These are phyloP conservation scores for Lathyrus sativus DNA, from an alignment of 306 rosid species.

Conservation along the genomic window DNA sequence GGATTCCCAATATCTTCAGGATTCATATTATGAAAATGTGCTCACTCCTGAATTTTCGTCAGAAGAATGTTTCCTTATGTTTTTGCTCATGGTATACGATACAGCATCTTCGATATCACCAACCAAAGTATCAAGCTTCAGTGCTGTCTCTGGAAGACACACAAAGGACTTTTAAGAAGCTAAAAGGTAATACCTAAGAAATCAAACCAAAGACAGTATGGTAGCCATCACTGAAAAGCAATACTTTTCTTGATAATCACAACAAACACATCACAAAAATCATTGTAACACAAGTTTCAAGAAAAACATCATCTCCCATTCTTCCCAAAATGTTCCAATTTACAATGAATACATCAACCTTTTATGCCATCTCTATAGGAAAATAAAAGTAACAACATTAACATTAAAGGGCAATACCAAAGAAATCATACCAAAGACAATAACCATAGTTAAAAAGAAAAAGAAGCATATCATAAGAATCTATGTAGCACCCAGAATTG, in stretches of 20 bases:
- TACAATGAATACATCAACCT: neutral
- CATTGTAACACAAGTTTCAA: neutral
- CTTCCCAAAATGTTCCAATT: conserved; percentile 17
- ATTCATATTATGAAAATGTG: conserved; percentile 17
- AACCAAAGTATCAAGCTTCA: conserved; percentile 83
- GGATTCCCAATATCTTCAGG: conserved; percentile 30
- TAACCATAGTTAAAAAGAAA: conserved; percentile 1
- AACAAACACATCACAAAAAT: conserved; percentile 1
- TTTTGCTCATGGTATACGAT: conserved; percentile 66
- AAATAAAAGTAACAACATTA: neutral
- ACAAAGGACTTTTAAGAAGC: conserved; percentile 34
- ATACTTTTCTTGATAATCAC: conserved; percentile 16
- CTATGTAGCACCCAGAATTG: neutral
- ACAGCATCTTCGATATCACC: conserved; percentile 96
- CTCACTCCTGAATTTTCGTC: conserved; percentile 75
- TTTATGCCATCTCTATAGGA: neutral
- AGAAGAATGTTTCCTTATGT: conserved; percentile 59
- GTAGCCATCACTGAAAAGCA: conserved; percentile 16
- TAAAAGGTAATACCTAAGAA: conserved; percentile 24
- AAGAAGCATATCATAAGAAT: neutral
- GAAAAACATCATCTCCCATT: conserved; percentile 12
- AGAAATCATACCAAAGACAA: neutral
- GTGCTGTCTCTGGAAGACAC: conserved; percentile 73
- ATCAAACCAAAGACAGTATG: conserved; percentile 25
- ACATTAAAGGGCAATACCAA: neutral